Evolutionary conservation across 2,329 filamentous ascomycete genomes (phyloP), one percentile per base, ranked within the genome.

Genomic region (Arachnopeziza araneosa): DNA sequence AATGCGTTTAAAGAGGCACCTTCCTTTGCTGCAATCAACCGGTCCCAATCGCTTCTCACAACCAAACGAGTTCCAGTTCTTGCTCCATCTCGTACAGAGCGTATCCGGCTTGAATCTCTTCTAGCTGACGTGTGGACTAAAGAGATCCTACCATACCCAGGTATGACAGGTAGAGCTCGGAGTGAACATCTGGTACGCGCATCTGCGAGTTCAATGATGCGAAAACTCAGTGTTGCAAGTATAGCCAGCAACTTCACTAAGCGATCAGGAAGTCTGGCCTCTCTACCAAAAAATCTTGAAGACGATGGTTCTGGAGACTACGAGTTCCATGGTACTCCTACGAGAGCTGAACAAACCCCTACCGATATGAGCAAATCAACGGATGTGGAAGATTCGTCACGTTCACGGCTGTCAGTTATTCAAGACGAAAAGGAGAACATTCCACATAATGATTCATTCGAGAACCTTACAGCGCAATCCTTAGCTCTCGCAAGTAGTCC

Each of bases 181-280:
- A 76, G 89, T 67, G 84, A 96, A 67, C 85, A 89, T 69, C 78
- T 91, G 2, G 87, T 95, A 53, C 82, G 89, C 55, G 84, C 84
- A 50, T 91, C 89, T n/a, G 90, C 92, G 14, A 91, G 90, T 44
- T 90, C 90, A 0, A 84, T 96, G 70, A 96, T 96, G 77, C 84
- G 92, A 56, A 96, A 93, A 72, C 81, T 97, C 64, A 96, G 90
- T 74, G 87, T 91, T 69, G 87, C 88, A 54, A 92, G 87, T 72
- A 88, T 95, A 64, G 83, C 89, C 17, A 88, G 83, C 66, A 88
- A 88, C 54, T 93, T 96, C 70, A 83, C 84, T 48, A 89, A 87
- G 67, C 84, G 88, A 60, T 89, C 89, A 0, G 63, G 67, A 17
- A 73, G 71, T 51, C 62, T 71, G 26, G 65, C 69, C 5, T 71